A percentile compares a stretch with the other conserved stretches of the same genome.
phyloP scores from a whole-genome alignment of 2,329 filamentous ascomycete genomes.

The Hymenoscyphus occultus region DNA sequence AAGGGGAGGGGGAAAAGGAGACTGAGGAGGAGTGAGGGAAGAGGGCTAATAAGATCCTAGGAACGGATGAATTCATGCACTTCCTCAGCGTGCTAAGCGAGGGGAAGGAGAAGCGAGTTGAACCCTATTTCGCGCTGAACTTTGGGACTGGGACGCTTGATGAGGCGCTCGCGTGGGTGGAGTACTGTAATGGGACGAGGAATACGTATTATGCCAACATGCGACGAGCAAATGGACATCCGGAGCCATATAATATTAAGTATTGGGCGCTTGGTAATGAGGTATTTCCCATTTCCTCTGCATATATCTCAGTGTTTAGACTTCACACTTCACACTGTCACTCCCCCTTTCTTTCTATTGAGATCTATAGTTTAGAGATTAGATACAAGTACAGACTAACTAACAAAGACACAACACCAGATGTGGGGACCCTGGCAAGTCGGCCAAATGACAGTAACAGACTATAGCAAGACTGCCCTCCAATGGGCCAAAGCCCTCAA shows the following conservation, averaged over 20 bases:
- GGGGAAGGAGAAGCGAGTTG: conserved; percentile 57
- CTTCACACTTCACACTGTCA: too few relatives aligned
- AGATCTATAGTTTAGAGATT: too few relatives aligned
- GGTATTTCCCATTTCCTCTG: conserved; percentile 32
- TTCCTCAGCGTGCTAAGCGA: conserved; percentile 71
- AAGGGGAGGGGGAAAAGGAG: too few relatives aligned
- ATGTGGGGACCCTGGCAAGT: conserved; percentile 45
- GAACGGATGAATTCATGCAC: conserved; percentile 79
- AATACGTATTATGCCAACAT: conserved; percentile 82
- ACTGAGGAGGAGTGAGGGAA: background rate
- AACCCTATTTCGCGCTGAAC: conserved; percentile 78
- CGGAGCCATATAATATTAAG: conserved; percentile 76
- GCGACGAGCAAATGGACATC: conserved; percentile 69
- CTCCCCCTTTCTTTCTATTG: too few relatives aligned
- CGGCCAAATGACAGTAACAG: conserved; percentile 54
- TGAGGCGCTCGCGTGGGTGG: conserved; percentile 69
- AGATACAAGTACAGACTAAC: background rate
- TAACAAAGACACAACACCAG: conserved; percentile 17
- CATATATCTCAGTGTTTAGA: too few relatives aligned
- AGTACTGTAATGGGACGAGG: conserved; percentile 79
- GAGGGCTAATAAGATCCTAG: conserved; percentile 15
- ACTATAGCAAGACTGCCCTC: conserved; percentile 54
- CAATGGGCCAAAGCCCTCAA: conserved; percentile 59
- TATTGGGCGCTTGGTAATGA: conserved; percentile 86
- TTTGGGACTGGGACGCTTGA: conserved; percentile 68